Evolutionary conservation across 148 eudicot genomes (phyloP).

Genomic region (Amaranthus hypochondriacus): DNA sequence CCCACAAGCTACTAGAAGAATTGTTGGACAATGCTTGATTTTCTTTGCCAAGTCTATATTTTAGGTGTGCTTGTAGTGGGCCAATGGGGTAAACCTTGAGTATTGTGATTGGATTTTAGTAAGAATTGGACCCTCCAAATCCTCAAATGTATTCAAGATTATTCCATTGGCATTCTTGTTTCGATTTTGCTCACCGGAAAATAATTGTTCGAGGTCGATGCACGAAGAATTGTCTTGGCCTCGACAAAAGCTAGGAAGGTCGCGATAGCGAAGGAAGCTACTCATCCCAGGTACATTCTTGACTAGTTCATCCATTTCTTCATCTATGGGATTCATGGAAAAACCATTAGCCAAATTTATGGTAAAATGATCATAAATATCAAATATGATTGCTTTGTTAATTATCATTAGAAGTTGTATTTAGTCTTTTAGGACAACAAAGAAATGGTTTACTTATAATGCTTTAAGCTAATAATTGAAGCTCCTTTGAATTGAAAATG

Average conservation of each 20-base stretch:
- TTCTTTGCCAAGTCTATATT: background rate
- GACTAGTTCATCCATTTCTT: slow-evolving; percentile 22
- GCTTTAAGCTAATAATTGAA: too few relatives aligned
- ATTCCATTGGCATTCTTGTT: slow-evolving; percentile 13
- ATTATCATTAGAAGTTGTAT: too few relatives aligned
- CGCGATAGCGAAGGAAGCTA: slow-evolving; percentile 24
- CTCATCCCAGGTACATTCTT: slow-evolving; percentile 30
- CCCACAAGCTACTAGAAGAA: slow-evolving; percentile 30
- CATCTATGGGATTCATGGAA: slow-evolving; percentile 4
- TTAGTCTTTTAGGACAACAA: too few relatives aligned
- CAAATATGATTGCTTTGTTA: too few relatives aligned
- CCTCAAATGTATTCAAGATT: slow-evolving; percentile 36
- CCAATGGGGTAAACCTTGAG: slow-evolving; percentile 32
- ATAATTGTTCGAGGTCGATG: background rate
- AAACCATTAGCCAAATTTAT: too few relatives aligned
- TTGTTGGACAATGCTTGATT: background rate
- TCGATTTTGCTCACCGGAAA: background rate
- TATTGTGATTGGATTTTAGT: slow-evolving; percentile 17
- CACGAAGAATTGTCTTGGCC: slow-evolving; percentile 11
- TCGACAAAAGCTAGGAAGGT: slow-evolving; percentile 32
- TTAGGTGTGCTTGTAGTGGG: slow-evolving; percentile 34
- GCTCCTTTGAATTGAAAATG: too few relatives aligned
- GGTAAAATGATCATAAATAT: too few relatives aligned
- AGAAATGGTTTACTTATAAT: too few relatives aligned
- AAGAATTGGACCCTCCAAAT: slow-evolving; percentile 27